A percentile compares a stretch with the other conserved stretches of the same genome.
Conservation (phyloP, 352 stramenopile species). For the Pseudoperonospora humuli region DNA sequence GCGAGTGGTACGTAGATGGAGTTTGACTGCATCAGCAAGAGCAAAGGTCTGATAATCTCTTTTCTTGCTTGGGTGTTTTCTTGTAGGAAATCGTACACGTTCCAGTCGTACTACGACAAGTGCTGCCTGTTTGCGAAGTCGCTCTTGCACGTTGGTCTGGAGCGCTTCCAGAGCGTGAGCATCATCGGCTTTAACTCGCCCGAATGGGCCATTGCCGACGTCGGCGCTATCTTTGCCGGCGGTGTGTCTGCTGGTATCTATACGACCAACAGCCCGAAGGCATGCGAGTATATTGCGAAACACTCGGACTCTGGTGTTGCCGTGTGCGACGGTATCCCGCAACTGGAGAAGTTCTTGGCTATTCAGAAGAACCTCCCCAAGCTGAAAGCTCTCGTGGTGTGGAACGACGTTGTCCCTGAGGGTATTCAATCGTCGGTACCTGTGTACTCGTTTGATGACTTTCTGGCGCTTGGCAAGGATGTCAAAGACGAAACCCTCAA, state of each 20-base stretch:
- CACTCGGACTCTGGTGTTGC: slow-evolving; percentile 90
- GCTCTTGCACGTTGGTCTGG: slow-evolving; percentile 59
- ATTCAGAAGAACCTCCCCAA: slow-evolving; percentile 82
- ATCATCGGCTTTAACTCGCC: slow-evolving; percentile 90
- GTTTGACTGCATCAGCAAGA: no score
- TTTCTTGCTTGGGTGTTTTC: neutral
- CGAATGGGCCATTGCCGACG: slow-evolving; percentile 90
- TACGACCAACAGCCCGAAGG: slow-evolving; percentile 89
- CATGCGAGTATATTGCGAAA: slow-evolving; percentile 90
- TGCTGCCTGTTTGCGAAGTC: slow-evolving; percentile 72
- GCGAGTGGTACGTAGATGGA: slow-evolving; percentile 45
- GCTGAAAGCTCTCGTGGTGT: slow-evolving; percentile 93
- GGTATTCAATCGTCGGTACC: slow-evolving; percentile 57
- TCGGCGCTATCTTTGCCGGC: slow-evolving; percentile 90
- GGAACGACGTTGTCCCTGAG: slow-evolving; percentile 77
- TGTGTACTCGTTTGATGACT: slow-evolving; percentile 76
- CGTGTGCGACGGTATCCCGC: slow-evolving; percentile 87
- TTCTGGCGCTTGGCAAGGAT: slow-evolving; percentile 61
- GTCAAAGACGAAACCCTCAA: slow-evolving; percentile 56
- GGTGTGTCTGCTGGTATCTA: slow-evolving; percentile 93
- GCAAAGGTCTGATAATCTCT: no score
- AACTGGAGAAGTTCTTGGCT: slow-evolving; percentile 91
- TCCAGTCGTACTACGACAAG: slow-evolving; percentile 74
- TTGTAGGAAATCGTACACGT: slow-evolving; percentile 51
- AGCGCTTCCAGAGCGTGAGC: slow-evolving; percentile 71